Evolutionary conservation across 495 filamentous ascomycete species (phyloP).

Genomic region (Chaetomium tenue): DNA sequence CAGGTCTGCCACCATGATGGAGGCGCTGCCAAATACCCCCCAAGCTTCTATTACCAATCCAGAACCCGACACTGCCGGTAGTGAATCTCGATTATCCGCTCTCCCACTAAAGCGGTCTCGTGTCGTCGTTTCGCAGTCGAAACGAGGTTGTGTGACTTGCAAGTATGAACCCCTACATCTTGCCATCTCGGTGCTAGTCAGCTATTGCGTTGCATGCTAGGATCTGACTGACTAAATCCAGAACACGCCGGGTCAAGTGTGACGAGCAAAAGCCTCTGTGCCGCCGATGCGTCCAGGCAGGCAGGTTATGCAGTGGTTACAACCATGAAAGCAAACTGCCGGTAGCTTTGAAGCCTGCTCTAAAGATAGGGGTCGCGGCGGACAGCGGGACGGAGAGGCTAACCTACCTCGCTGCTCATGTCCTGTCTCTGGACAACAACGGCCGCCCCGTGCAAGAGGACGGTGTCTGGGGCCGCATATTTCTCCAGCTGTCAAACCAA

Average conservation of each 20-base stretch:
- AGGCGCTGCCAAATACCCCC: background rate
- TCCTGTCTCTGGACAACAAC: constrained; percentile 3
- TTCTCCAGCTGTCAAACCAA: constrained; percentile 5
- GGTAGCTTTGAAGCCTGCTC: background rate
- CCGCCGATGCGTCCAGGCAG: constrained; percentile 5
- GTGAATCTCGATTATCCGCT: background rate
- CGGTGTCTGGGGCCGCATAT: constrained; percentile 7
- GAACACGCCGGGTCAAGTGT: constrained; percentile 5
- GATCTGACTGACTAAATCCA: background rate
- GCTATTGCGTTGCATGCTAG: no score
- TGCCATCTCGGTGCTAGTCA: background rate
- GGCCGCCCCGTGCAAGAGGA: constrained; percentile 1
- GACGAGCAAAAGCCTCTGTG: constrained; percentile 11
- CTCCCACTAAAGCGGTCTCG: constrained; percentile 2
- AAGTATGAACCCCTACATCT: background rate
- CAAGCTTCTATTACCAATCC: background rate
- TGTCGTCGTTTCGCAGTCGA: constrained; percentile 8
- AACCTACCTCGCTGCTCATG: background rate
- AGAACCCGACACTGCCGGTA: background rate
- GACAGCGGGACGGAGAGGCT: constrained; percentile 4
- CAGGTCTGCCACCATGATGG: background rate
- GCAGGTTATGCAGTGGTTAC: constrained; percentile 2
- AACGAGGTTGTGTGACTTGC: constrained; percentile 8
- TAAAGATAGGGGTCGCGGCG: background rate
- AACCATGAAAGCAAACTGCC: background rate